Evolutionary conservation across 1,139 yeast genomes (phyloP).

Genomic region (Saccharomyces hybrid): DNA sequence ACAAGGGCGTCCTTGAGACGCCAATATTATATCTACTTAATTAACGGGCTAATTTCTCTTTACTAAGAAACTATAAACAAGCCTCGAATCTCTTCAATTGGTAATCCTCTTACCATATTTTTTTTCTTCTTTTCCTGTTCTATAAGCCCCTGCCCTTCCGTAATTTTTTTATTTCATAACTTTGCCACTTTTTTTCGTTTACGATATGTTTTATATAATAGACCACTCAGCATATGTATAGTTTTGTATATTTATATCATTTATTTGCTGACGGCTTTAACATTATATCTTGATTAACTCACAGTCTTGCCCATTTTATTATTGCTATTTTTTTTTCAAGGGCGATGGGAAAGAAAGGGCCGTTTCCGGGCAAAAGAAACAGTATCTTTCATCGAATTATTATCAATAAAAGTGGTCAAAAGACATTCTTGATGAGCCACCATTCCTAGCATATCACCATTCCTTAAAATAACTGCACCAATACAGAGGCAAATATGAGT

Average conservation of each 20-base stretch:
- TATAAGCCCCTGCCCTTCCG: neutral
- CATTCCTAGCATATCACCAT: neutral
- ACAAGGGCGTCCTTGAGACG: neutral
- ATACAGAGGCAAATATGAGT: constrained; percentile 11
- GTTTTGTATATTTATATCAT: constrained; percentile 1
- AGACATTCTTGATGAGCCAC: neutral
- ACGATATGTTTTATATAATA: neutral
- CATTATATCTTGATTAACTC: neutral
- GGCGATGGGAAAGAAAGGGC: neutral
- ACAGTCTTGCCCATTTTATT: neutral
- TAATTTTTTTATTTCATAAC: neutral
- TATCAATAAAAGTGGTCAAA: neutral
- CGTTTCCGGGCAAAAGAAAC: neutral
- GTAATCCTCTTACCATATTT: neutral
- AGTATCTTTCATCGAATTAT: neutral
- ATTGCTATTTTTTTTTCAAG: neutral
- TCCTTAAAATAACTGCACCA: constrained; percentile 17
- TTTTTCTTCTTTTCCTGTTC: neutral
- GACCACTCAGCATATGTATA: constrained; percentile 1
- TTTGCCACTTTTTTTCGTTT: neutral
- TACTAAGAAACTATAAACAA: neutral
- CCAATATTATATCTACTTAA: neutral
- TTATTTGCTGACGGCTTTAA: neutral
- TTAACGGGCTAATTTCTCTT: neutral
- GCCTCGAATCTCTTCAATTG: neutral